Evolutionary conservation across 176 grass and related monocot species (phyloP), one percentile per base, ranked within the genome.

Genomic region (Neostapfia colusana): DNA sequence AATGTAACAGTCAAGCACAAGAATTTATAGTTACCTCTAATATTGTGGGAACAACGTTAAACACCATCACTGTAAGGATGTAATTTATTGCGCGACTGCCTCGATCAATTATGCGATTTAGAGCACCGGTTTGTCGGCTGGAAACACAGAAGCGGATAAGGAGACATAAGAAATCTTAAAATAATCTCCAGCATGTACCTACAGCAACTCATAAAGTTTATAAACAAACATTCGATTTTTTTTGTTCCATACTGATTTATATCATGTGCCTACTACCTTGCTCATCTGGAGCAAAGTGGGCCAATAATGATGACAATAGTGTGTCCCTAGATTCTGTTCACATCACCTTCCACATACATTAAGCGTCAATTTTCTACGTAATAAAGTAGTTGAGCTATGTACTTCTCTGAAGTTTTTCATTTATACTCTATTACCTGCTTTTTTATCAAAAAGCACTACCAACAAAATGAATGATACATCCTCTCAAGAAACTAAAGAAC

Each of bases 101-200:
- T 86, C 95, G 82, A 75, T 98, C 95, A 73, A 98, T 98, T 84
- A 94, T 92, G 69, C 95, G 91, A 90, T 93, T 98, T 77, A 98
- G 43, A 79, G 82, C 91, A 86, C 95, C 95, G 62, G 95, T 98
- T 92, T 98, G 87, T 55, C 95, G 91, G 82, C 95, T 98, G 80
- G 26, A 92, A 87, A 85, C 78, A 79, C 57, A 88, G 82, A 82
- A 84, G 27, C 27, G 82, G 31, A 11, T 68, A 63, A 85, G 49
- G 12, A 78, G 84, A 63, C 39, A 67, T 75, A 87, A 84, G 10
- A 57, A 53, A 16, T 27, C 46, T 69, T 64, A 35, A 83, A 74
- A 74, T 69, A 69, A 37, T 45, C 41, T 45, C 27, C 36, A 75
- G 4, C 51, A 43, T 25, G 6, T 43, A n/a, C n/a, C 13, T n/a